A percentile compares a stretch with the other conserved stretches of the same genome.
These are phyloP conservation scores for Sporisorium sorghi DNA, from an alignment of 1,284 basidiomycete species.

Conservation along the genomic window DNA sequence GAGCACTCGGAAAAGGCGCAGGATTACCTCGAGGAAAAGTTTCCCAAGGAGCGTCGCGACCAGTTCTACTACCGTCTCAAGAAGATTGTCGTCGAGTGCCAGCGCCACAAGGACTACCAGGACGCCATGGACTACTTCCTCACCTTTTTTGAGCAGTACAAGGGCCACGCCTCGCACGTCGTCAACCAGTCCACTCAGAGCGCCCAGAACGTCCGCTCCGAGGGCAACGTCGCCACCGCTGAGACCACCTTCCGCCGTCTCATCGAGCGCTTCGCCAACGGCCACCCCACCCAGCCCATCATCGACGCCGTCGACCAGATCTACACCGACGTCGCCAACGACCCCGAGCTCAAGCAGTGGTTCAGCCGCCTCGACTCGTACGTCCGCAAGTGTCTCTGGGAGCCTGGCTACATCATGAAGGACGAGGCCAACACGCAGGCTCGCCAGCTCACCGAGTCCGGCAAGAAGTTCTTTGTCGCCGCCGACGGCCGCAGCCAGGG, in stretches of 20 bases:
- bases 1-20: conserved; percentile 62
- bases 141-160: conserved; percentile 75
- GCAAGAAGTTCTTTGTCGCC: conserved; percentile 64
- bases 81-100: conserved; percentile 92
- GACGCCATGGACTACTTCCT: conserved; percentile 72
- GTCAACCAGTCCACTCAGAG: conserved; percentile 72
- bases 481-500: conserved; percentile 71
- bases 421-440: conserved; percentile 75
- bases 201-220: conserved; percentile 73
- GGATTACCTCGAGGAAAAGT: conserved; percentile 80
- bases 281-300: conserved; percentile 75
- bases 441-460: conserved; percentile 69
- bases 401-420: conserved; percentile 88
- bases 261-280: conserved; percentile 91
- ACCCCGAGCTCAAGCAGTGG: conserved; percentile 82
- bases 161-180: conserved; percentile 75
- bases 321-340: conserved; percentile 80
- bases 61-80: conserved; percentile 83
- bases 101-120: conserved; percentile 91
- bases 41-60: conserved; percentile 86
- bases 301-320: conserved; percentile 80
- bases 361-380: conserved; percentile 76
- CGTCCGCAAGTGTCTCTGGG: conserved; percentile 77
- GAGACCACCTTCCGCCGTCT: conserved; percentile 72
- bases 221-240: conserved; percentile 71